Evolutionary conservation across 2,329 filamentous ascomycete species (phyloP), one percentile per base, ranked within the genome.

Genomic region (Westerdykella sp.): DNA sequence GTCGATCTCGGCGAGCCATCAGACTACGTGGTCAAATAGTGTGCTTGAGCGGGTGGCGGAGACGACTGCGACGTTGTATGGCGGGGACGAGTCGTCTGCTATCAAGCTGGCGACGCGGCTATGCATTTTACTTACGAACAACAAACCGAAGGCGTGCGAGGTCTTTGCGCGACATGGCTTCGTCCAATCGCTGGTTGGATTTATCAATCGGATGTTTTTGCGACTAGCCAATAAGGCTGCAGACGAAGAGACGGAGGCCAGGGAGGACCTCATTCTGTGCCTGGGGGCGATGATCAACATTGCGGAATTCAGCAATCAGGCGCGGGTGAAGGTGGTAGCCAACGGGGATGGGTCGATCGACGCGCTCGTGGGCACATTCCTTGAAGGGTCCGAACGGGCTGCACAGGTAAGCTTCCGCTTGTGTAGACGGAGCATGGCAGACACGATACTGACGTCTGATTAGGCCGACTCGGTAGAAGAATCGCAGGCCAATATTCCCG

Each of bases 241-340:
- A 34, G 52, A 67, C 16, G 46, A 63, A 5, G 65, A 69, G 23
- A 73, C 78, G n/a, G 73, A 74, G 40, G 71, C 72, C 7, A 68
- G 84, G 9, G 84, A 95, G 52, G 77, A 80, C 39, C 74, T 95
- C 12, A 78, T 95, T 39, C 74, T 96, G 34, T 78, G 86, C 41
- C 72, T 95, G 32, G 90, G 88, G 0, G 80, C 87, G 16, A 78
- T 91, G 67, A 95, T 95, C 65, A 96, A 96, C 57, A 78, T 96
- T 42, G 79, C 87, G 7, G 89, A 95, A 62, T 83, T 87, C 59
- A 88, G 82, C 57, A 72, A 80, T 13, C 64, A 73, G 16, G 83
- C 85, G 42, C 58, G 66, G 45, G 37, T 46, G 4, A 57, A 60
- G 14, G 52, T 61, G 1, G 31, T 50, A 6, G 47, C 53, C 44